Evolutionary conservation across 148 eudicot species (phyloP).

Genomic region (Persicaria maculosa): DNA sequence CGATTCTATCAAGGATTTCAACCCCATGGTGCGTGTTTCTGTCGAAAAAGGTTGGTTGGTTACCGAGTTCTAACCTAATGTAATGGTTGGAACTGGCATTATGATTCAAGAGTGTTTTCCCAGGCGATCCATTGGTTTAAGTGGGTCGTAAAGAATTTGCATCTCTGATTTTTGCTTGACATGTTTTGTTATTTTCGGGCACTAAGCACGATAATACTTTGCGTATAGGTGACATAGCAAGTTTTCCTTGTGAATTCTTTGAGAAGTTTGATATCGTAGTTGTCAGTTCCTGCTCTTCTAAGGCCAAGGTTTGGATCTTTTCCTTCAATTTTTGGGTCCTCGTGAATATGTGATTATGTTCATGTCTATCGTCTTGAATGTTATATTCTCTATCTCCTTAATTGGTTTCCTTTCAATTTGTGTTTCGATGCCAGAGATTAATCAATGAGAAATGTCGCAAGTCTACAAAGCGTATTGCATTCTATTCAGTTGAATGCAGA

Average conservation of each 20-base stretch:
- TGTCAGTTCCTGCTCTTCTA: slow-evolving; percentile 60
- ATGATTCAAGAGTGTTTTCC: neutral
- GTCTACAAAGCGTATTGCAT: slow-evolving; percentile 67
- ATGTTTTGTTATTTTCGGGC: neutral
- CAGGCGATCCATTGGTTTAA: neutral
- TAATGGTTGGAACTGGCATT: neutral
- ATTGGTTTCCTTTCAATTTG: neutral
- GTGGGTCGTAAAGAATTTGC: neutral
- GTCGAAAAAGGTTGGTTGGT: slow-evolving; percentile 58
- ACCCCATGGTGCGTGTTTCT: slow-evolving; percentile 93
- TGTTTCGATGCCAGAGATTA: slow-evolving; percentile 35
- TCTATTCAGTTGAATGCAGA: slow-evolving; percentile 82
- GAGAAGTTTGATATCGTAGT: slow-evolving; percentile 82
- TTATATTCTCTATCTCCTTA: neutral
- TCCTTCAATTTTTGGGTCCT: neutral
- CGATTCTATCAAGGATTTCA: slow-evolving; percentile 79
- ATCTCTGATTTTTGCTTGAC: neutral
- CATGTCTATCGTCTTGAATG: neutral
- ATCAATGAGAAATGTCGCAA: slow-evolving; percentile 84
- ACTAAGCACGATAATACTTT: neutral
- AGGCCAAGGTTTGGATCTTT: slow-evolving; percentile 44
- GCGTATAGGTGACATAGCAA: slow-evolving; percentile 66
- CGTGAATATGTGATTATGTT: slow-evolving; percentile 2
- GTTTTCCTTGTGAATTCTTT: slow-evolving; percentile 48
- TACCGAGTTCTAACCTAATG: neutral